phyloP scores from a whole-genome alignment of 2,329 filamentous ascomycete genomes.

The Kalaharituber pfeilii region DNA sequence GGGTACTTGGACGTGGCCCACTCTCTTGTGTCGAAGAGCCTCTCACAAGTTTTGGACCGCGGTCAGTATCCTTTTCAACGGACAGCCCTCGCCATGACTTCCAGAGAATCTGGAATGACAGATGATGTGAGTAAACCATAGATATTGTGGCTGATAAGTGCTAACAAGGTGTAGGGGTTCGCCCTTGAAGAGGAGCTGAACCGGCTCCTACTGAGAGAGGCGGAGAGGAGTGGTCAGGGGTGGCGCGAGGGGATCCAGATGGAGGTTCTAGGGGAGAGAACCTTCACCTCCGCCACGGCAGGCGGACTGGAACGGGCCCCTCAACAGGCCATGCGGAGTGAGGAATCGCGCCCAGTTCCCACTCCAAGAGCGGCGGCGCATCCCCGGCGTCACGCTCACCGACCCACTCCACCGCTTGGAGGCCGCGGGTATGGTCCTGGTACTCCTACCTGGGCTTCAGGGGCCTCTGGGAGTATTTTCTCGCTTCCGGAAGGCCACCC shows the following conservation, averaged over 20 bases:
- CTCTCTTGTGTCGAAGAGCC: too few relatives aligned
- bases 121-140: background rate
- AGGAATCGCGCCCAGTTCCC: background rate
- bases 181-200: background rate
- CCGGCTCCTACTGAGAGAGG: background rate
- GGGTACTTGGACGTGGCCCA: too few relatives aligned
- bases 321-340: background rate
- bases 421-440: background rate
- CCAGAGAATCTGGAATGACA: background rate
- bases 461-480: background rate
- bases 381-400: background rate
- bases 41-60: too few relatives aligned
- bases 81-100: background rate
- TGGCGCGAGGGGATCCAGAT: background rate
- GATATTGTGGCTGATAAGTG: background rate
- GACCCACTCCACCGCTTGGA: background rate
- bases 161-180: background rate
- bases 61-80: too few relatives aligned
- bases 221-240: background rate
- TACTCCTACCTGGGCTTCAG: background rate
- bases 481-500: background rate
- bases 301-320: background rate
- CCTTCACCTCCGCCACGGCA: background rate
- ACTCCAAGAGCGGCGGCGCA: background rate
- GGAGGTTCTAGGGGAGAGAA: background rate